Evolutionary conservation across 2,329 filamentous ascomycete genomes (phyloP).

Genomic region (Nemania serpens): DNA sequence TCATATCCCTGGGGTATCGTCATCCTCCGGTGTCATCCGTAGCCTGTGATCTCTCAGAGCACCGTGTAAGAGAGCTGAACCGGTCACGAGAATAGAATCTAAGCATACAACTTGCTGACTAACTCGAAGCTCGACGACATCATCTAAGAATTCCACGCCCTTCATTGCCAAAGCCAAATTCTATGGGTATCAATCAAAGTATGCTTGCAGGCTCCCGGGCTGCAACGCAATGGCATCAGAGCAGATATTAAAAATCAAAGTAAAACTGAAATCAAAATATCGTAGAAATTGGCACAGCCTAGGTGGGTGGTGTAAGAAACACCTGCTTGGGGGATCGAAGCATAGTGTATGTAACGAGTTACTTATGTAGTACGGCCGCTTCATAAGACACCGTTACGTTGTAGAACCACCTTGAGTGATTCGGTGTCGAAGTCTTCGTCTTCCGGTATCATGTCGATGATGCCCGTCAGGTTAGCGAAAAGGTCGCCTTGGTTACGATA

Average conservation of each 20-base stretch:
- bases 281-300: conserved; percentile 11
- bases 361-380: not conserved
- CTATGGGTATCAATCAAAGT: conserved; percentile 31
- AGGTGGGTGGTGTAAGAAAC: not conserved
- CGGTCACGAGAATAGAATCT: not conserved
- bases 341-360: not conserved
- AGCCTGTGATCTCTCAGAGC: not conserved
- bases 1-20: conserved; percentile 2
- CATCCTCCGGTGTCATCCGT: conserved; percentile 4
- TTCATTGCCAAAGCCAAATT: conserved; percentile 17
- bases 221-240: conserved; percentile 12
- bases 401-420: conserved; percentile 57
- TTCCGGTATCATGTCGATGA: conserved; percentile 83
- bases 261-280: not conserved
- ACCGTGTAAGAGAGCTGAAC: not conserved
- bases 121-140: conserved; percentile 5
- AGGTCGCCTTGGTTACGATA: conserved; percentile 88
- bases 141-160: conserved; percentile 6
- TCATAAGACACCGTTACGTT: conserved; percentile 58
- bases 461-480: conserved; percentile 85
- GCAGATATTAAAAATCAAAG: conserved; percentile 12
- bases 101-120: not conserved
- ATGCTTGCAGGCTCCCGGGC: conserved; percentile 9
- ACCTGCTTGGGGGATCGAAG: not conserved
- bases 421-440: conserved; percentile 62